Base-by-base conservation (phyloP, 1,284 basidiomycete species). In the Ustilago esculenta region DNA sequence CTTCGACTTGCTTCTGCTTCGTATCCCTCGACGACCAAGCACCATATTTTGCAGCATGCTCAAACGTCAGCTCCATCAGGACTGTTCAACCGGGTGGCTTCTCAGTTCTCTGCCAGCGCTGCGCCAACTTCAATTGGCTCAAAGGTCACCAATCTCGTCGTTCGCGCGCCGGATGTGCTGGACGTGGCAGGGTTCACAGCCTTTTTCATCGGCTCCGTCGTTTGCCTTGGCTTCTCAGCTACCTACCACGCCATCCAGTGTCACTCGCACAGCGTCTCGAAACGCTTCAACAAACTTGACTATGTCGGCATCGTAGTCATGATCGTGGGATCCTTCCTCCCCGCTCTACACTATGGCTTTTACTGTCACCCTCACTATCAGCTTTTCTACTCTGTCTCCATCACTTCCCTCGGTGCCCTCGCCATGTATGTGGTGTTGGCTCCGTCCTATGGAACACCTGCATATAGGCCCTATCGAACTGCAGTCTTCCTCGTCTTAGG, bases 401-500 rank as follows among this genome's bases (percentile, higher is more conserved):
- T 92, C 52, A 84, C 85, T 7, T 37, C 86, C 9, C 84, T 87
- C 35, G 90, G 91, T 18, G 54, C 70, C 88, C 88, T 86, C 61
- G 88, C 90, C 5, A 86, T 88, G 34, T 90, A 89, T 82, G 87
- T 91, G 63, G 91, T 95, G 18, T 84, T 94, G 15, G 87, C 88
- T 51, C 91, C 92, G 0, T 86, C 88, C 76, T 93, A 93, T 82
- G 85, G 88, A 14, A 90, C 88, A 65, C 88, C 90, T 1, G 86
- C 86, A 0, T 90, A 92, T 81, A 86, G 92, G 20, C 87, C 89
- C 71, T 87, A 90, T 53, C 88, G 94, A 20, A 94, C 92, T 4
- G 82, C 84, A 20, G 88, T 92, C 8, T 96, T 95, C 83, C 86
- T 93, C 67, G 87, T 85, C 10, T 87, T 95, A 14, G 92, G 93